phyloP scores from a whole-genome alignment of 177 flowering plant genomes.

The Viscum album region DNA sequence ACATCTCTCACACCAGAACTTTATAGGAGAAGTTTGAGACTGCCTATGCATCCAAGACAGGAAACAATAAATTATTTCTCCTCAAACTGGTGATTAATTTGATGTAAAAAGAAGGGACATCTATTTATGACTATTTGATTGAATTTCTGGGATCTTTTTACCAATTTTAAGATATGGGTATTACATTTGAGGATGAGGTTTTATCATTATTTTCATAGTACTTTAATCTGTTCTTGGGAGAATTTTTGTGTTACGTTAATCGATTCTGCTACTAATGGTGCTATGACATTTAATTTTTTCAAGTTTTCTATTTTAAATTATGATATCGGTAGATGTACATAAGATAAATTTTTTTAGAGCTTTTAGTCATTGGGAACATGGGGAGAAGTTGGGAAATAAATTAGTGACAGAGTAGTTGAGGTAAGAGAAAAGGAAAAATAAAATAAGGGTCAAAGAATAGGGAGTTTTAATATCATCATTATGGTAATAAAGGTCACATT shows the following conservation, averaged over 20 bases:
- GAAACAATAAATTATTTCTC: too few species aligned
- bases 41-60: too few species aligned
- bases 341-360: background rate
- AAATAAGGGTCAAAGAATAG: background rate
- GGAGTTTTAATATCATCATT: background rate
- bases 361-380: background rate
- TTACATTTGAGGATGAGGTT: background rate
- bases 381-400: background rate
- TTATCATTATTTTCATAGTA: background rate
- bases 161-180: background rate
- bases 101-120: too few species aligned
- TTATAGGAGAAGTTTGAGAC: too few species aligned
- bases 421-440: background rate
- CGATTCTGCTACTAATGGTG: background rate
- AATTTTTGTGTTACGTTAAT: background rate
- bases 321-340: background rate
- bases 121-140: too few species aligned
- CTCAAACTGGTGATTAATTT: too few species aligned
- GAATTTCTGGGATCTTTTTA: too few species aligned
- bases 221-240: background rate
- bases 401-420: background rate
- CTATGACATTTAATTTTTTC: too few species aligned
- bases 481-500: background rate
- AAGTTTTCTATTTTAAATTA: background rate
- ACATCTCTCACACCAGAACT: too few species aligned